Evolutionary conservation across 495 filamentous ascomycete genomes (phyloP), one percentile per base, ranked within the genome.

Genomic region (Podospora bellae-mahoneyi): DNA sequence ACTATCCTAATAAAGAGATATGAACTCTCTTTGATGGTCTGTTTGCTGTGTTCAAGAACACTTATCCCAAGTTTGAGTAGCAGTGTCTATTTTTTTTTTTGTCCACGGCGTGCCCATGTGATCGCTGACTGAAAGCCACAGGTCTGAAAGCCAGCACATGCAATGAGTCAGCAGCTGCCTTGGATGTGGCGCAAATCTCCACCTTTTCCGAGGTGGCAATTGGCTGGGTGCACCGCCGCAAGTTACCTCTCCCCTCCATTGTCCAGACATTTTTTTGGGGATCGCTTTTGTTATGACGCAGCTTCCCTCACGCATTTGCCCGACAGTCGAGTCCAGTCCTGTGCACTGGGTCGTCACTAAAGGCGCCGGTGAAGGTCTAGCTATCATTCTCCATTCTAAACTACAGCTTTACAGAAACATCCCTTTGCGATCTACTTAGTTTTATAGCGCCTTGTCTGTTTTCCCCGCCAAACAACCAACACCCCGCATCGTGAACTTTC

Each of bases 121-220:
- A 23, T 23, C 23, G 23, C 1, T 2, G 34, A 4, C 10, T 39
- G 39, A 6, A 44, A n/a, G 53, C 28, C 56, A 20, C 19, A 39
- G 34, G 23, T 32, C 7, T 32, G 54, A 56, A 56, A 56, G 4
- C 54, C 55, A 58, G 55, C 7, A 58, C 20, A 19, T 58, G 55
- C 32, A 58, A 28, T 61, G 55, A 26, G 18, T 34, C 57, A 59
- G 57, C 69, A 61, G 53, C 20, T 62, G 55, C 55, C 64, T 28
- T n/a, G 18, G 3, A 23, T 26, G 53, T 58, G 55, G 55, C 55
- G 55, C 55, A 20, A 20, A 48, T 26, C 55, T 13, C 55, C 55
- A 23, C 55, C 23, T 26, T 58, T 58, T 58, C 5, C 6, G 2
- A 18, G 7, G 55, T 58, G 55, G 55, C 55, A 10, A 58, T 58